Percentiles rank a stretch among this genome's conserved stretches.
Evolutionary conservation across 1,284 basidiomycete species (phyloP).

Genomic region (Quambalaria eucalypti): DNA sequence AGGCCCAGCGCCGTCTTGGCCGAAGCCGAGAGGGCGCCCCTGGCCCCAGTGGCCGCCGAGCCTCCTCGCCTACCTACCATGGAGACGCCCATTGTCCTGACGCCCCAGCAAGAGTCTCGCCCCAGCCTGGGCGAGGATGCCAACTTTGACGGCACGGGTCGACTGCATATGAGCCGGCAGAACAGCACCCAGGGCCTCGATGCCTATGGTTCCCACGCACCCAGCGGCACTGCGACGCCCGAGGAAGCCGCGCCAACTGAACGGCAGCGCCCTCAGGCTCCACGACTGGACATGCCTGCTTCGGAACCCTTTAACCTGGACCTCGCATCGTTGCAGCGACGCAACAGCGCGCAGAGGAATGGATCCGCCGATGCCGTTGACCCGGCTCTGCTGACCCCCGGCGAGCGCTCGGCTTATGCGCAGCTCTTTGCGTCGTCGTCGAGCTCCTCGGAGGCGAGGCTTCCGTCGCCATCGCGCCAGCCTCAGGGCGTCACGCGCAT

Average conservation of each 20-base stretch:
- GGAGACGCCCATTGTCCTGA: too few relatives aligned
- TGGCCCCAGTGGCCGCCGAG: too few relatives aligned
- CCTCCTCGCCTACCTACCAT: too few relatives aligned
- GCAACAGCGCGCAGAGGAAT: neutral
- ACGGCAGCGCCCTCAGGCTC: constrained; percentile 1
- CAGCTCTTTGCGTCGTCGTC: neutral
- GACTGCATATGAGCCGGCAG: constrained; percentile 18
- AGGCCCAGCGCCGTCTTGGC: neutral
- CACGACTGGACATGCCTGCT: constrained; percentile 36
- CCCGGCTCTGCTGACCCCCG: constrained; percentile 30
- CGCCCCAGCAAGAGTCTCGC: neutral
- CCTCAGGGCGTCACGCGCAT: constrained; percentile 7
- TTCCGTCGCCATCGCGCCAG: neutral
- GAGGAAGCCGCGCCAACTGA: neutral
- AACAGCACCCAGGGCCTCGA: neutral
- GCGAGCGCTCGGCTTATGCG: constrained; percentile 24
- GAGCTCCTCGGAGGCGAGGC: too few relatives aligned
- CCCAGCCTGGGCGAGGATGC: constrained; percentile 31
- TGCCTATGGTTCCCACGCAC: too few relatives aligned
- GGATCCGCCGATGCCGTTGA: constrained; percentile 8
- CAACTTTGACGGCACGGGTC: constrained; percentile 38
- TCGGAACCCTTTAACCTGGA: constrained; percentile 35
- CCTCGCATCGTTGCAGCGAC: constrained; percentile 13
- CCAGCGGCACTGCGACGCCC: too few relatives aligned
- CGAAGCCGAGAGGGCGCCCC: neutral